Evolutionary conservation across 2,329 filamentous ascomycete species (phyloP).

Genomic region (Fusarium tanahbumbuense): DNA sequence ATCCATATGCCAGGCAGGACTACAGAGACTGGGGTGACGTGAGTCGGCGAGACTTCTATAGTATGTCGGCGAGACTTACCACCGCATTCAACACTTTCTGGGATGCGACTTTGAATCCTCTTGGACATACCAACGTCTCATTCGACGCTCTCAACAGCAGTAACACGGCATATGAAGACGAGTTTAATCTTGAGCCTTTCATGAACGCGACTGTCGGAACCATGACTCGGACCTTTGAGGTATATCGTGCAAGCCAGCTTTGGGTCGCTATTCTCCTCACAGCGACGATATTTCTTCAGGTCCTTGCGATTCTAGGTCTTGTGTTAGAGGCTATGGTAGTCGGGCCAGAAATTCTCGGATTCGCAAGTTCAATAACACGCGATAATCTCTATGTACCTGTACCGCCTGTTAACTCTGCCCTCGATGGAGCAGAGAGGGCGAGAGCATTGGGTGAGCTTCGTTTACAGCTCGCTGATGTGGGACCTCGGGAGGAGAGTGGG

Average conservation of each 20-base stretch:
- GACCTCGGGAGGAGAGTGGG: not conserved
- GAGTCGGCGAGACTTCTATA: too few species aligned
- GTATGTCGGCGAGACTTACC: not conserved
- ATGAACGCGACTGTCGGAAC: not conserved
- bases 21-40: not conserved
- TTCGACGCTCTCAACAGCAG: fast-evolving
- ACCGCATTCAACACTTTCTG: not conserved
- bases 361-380: not conserved
- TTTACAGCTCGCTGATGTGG: not conserved
- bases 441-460: not conserved
- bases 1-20: fast-evolving
- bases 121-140: not conserved
- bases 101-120: not conserved
- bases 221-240: not conserved
- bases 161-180: not conserved
- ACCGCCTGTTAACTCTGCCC: not conserved
- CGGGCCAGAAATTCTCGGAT: not conserved
- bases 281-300: not conserved
- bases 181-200: not conserved
- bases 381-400: not conserved
- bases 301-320: not conserved
- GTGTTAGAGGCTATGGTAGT: not conserved
- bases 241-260: not conserved
- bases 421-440: not conserved
- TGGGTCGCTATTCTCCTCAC: not conserved